Percentiles rank a stretch among this genome's conserved stretches.
Evolutionary conservation across 257 asterid genomes (phyloP).

Genomic region (Ilex aquifolium): DNA sequence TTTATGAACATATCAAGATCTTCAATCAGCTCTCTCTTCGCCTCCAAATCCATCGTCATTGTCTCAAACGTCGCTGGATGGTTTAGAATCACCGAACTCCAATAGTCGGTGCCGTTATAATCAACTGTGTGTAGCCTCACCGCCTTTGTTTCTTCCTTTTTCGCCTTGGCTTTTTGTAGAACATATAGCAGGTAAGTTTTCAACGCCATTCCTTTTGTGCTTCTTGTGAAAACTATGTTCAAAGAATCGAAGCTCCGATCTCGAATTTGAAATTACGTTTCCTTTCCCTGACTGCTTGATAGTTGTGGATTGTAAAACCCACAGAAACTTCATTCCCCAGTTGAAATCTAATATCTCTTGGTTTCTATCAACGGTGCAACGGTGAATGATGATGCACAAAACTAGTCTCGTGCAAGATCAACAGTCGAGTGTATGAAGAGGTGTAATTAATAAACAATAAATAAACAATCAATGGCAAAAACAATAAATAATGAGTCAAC

Average conservation of each 20-base stretch:
- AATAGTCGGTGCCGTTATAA: constrained; percentile 55
- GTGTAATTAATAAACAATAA: too few relatives aligned
- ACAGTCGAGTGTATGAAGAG: too few relatives aligned
- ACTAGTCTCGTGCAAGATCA: too few relatives aligned
- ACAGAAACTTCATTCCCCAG: constrained; percentile 27
- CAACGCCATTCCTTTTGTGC: constrained; percentile 34
- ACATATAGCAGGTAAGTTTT: constrained; percentile 41
- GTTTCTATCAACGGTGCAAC: constrained; percentile 45
- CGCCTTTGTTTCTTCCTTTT: constrained; percentile 36
- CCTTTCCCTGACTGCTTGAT: constrained; percentile 18
- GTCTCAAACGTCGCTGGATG: constrained; percentile 65
- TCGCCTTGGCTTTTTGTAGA: constrained; percentile 39
- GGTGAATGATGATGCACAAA: too few relatives aligned
- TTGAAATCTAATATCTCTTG: constrained; percentile 45
- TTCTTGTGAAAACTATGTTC: constrained; percentile 57
- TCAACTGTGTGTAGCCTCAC: constrained; percentile 67
- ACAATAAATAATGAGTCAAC: too few relatives aligned
- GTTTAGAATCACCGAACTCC: constrained; percentile 63
- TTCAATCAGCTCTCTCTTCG: constrained; percentile 35
- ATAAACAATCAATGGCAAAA: too few relatives aligned
- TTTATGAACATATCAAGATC: constrained; percentile 59
- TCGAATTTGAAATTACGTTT: constrained; percentile 12
- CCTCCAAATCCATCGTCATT: constrained; percentile 56
- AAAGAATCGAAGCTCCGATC: constrained; percentile 35
- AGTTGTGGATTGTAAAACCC: constrained; percentile 44